Evolutionary conservation across 257 asterid species (phyloP), one percentile per base, ranked within the genome.

Genomic region (Echites panduratus): DNA sequence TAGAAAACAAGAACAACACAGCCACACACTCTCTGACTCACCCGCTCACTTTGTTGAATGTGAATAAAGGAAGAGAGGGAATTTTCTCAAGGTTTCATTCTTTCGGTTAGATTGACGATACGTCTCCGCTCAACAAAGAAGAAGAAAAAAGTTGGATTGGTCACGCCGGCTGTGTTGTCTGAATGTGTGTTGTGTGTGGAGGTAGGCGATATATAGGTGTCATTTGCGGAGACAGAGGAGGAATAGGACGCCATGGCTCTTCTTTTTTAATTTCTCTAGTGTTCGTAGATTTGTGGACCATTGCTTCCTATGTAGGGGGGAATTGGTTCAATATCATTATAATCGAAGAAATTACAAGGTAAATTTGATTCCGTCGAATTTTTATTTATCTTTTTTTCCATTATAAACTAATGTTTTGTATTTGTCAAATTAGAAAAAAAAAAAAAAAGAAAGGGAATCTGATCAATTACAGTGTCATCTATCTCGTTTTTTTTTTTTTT

Each of bases 151-250:
- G 57, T 17, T 59, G 76, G 69, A 56, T 22, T 43, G 12, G 38
- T 41, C 71, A 66, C 71, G 54, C 71, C 24, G 72, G 4, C 57
- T 24, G 57, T 44, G 71, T 26, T 44, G 41, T 43, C 56, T 67
- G 71, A 43, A 48, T 24, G 20, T 41, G 53, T 20, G 70, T 43
- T 41, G 48, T 45, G 72, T 49, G 73, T 67, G 71, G 16, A 9
- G 48, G 50, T n/a, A 53, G 44, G 71, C 27, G 40, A 56, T 59
- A 27, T 59, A 11, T 62, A 61, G 59, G 68, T 59, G 70, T 47
- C 70, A 32, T 59, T 19, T 48, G 5, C 6, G 49, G 35, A 59
- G 44, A 41, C 45, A 61, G 43, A 59, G 19, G 70, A 41, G 70
- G 70, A 40, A 17, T 19, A 64, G 49, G 19, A 52, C 29, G 59